Percentiles rank a stretch among this genome's conserved stretches.
Evolutionary conservation across 1,284 basidiomycete species (phyloP).

Genomic region (Sphagnurus paluster): DNA sequence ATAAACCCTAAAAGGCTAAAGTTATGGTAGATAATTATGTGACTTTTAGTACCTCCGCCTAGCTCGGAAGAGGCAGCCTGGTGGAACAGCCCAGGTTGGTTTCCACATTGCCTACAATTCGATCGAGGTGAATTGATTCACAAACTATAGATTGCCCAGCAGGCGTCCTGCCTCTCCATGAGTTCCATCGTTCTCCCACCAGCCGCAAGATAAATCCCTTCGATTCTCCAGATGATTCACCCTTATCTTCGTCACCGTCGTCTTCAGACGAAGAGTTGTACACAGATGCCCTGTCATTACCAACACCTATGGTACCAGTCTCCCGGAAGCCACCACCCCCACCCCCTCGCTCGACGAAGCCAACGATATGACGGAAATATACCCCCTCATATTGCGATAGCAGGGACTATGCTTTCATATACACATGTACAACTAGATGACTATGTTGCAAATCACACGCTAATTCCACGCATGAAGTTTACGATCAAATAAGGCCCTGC

Average conservation of each 20-base stretch:
- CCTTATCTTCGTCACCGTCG: conserved; percentile 69
- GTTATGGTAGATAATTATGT: background rate
- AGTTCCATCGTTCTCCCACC: conserved; percentile 35
- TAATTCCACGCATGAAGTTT: background rate
- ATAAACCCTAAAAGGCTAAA: conserved; percentile 1
- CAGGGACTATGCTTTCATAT: conserved; percentile 7
- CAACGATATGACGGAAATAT: no score
- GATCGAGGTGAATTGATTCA: conserved; percentile 10
- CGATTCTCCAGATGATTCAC: conserved; percentile 61
- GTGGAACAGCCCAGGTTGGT: conserved; percentile 73
- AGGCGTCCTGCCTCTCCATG: conserved; percentile 58
- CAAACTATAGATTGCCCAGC: conserved; percentile 53
- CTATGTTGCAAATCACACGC: background rate
- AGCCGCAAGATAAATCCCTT: conserved; percentile 61
- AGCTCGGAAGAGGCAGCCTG: conserved; percentile 73
- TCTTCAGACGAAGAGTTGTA: conserved; percentile 83
- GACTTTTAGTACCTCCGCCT: conserved; percentile 68
- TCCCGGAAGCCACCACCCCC: conserved; percentile 38
- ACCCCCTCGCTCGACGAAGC: conserved; percentile 30
- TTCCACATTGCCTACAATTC: background rate
- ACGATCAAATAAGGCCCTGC: conserved; percentile 76
- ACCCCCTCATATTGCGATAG: no score
- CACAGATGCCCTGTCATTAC: conserved; percentile 63
- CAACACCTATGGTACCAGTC: conserved; percentile 54
- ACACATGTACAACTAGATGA: conserved; percentile 6